Evolutionary conservation across 2,329 filamentous ascomycete genomes (phyloP).

Genomic region (Aspergillus sojae): DNA sequence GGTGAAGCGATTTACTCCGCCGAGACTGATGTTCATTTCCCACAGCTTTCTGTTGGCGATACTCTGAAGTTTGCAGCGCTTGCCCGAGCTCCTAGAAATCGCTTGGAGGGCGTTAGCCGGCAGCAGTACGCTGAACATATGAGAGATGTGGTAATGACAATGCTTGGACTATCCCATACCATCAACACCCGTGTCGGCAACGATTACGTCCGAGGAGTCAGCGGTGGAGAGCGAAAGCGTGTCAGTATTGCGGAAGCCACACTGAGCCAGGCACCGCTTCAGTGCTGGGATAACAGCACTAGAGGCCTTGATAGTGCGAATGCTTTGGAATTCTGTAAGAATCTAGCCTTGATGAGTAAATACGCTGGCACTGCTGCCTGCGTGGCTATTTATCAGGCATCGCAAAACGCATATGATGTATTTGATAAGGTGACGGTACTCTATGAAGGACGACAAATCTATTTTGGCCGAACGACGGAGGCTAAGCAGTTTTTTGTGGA

Average conservation of each 20-base stretch:
- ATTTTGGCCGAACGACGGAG: conserved; percentile 62
- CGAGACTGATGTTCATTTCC: conserved; percentile 83
- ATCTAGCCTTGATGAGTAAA: conserved; percentile 54
- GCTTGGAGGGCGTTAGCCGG: conserved; percentile 43
- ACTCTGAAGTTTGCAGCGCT: conserved; percentile 77
- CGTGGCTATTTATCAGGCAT: conserved; percentile 61
- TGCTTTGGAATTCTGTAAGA: conserved; percentile 60
- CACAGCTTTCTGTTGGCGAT: conserved; percentile 74
- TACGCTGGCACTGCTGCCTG: conserved; percentile 53
- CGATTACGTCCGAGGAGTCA: conserved; percentile 64
- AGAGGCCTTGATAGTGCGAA: conserved; percentile 58
- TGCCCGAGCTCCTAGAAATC: conserved; percentile 56
- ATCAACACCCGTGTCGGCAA: conserved; percentile 52
- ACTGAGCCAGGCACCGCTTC: conserved; percentile 50
- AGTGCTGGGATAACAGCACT: conserved; percentile 55
- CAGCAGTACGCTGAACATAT: conserved; percentile 47
- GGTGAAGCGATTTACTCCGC: conserved; percentile 87
- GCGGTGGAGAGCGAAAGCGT: conserved; percentile 63
- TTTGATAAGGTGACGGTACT: conserved; percentile 71
- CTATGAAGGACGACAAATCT: conserved; percentile 73
- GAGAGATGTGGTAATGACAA: conserved; percentile 50
- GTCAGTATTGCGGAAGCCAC: conserved; percentile 61
- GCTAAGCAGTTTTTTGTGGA: conserved; percentile 67
- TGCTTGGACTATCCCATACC: conserved; percentile 54
- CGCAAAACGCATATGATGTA: conserved; percentile 54